A percentile compares a stretch with the other conserved stretches of the same genome.
These are phyloP conservation scores for Steccherinum ochraceum DNA, from an alignment of 768 basidiomycete species.

Conservation along the genomic window DNA sequence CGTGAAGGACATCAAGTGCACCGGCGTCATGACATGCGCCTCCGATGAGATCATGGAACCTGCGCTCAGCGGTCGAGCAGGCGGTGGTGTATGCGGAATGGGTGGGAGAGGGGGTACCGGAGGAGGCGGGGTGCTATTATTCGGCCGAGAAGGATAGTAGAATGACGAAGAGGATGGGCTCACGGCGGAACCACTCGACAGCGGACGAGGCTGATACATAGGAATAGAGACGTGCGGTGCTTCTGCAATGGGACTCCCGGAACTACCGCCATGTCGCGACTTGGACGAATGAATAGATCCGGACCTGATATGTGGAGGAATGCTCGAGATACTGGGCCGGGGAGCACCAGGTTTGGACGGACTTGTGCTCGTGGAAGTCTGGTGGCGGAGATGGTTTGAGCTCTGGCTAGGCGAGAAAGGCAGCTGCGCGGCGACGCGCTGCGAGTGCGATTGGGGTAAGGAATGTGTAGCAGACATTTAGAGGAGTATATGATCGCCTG, in stretches of 20 bases:
- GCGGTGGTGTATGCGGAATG: slow-evolving; percentile 3
- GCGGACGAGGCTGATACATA: slow-evolving; percentile 5
- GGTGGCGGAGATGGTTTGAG: slow-evolving; percentile 2
- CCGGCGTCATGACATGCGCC: slow-evolving; percentile 23
- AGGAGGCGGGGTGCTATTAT: slow-evolving; percentile 37
- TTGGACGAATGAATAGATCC: slow-evolving; percentile 10
- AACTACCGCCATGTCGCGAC: slow-evolving; percentile 1
- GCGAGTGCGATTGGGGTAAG: slow-evolving; percentile 18
- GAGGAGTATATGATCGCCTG: slow-evolving; percentile 3
- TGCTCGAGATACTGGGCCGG: slow-evolving; percentile 14
- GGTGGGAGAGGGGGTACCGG: slow-evolving; percentile 15
- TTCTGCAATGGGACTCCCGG: not conserved
- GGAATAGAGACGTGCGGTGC: not conserved
- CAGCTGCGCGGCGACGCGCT: slow-evolving; percentile 17
- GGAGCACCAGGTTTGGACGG: slow-evolving; percentile 4
- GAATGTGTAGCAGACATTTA: slow-evolving; percentile 24
- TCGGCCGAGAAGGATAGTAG: slow-evolving; percentile 65
- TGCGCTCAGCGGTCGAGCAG: slow-evolving; percentile 23
- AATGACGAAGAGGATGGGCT: slow-evolving; percentile 68
- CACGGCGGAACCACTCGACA: slow-evolving; percentile 50
- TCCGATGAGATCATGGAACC: slow-evolving; percentile 24
- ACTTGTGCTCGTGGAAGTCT: slow-evolving; percentile 8
- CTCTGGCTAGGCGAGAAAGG: slow-evolving; percentile 19
- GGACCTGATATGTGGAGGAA: slow-evolving; percentile 6
- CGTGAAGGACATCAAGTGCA: slow-evolving; percentile 34